phyloP scores from a whole-genome alignment of 2,329 filamentous ascomycete genomes.

The Lasiodiplodia sp. region DNA sequence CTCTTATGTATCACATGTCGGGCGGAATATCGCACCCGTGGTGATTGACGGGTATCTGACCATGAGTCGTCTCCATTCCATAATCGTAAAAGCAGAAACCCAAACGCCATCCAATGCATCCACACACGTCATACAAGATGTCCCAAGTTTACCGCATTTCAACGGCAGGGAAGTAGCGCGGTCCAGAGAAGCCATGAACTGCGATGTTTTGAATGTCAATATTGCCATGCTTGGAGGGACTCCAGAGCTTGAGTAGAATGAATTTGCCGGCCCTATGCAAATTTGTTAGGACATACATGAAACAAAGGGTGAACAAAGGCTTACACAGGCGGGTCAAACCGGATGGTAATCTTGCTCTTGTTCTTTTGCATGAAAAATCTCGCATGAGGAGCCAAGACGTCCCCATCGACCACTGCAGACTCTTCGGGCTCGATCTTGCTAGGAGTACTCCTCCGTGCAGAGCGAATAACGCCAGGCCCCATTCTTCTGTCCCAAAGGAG shows the following conservation, averaged over 20 bases:
- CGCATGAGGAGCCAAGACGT: constrained; percentile 73
- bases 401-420: constrained; percentile 35
- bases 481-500: constrained; percentile 46
- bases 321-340: constrained; percentile 79
- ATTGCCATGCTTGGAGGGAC: constrained; percentile 74
- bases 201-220: constrained; percentile 91
- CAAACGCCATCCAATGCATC: constrained; percentile 8
- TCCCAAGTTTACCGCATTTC: constrained; percentile 59
- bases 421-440: constrained; percentile 45
- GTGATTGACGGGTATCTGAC: constrained; percentile 14
- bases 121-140: neutral
- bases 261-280: constrained; percentile 72
- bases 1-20: constrained; percentile 5
- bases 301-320: constrained; percentile 37
- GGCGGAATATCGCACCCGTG: neutral
- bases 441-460: constrained; percentile 41
- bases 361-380: constrained; percentile 83
- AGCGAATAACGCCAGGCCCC: constrained; percentile 32
- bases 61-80: neutral
- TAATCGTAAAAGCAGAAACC: neutral
- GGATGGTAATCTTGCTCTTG: constrained; percentile 85
- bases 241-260: constrained; percentile 91
- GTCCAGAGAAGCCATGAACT: constrained; percentile 83
- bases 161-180: constrained; percentile 79
- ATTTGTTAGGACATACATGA: constrained; percentile 2